Evolutionary conservation across 116 monocot genomes (phyloP).

Genomic region (Thalassia testudinum): DNA sequence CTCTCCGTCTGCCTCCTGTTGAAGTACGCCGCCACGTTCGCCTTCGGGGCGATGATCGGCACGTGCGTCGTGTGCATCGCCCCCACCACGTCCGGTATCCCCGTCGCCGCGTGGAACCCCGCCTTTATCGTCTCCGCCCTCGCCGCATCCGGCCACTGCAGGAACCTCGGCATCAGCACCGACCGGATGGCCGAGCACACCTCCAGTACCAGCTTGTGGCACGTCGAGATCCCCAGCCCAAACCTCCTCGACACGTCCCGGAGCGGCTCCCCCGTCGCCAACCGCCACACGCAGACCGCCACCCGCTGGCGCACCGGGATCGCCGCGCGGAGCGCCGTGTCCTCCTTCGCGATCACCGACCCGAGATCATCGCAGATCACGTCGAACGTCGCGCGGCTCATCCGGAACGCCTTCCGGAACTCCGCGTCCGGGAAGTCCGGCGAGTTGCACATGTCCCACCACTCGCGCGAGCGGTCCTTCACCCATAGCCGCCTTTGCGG

Average conservation of each 20-base stretch:
- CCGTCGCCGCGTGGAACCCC: constrained; percentile 29
- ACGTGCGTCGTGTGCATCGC: constrained; percentile 84
- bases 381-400: constrained; percentile 44
- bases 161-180: constrained; percentile 56
- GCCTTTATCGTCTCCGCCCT: constrained; percentile 9
- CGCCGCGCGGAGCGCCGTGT: constrained; percentile 78
- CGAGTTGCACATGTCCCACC: constrained; percentile 40
- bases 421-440: constrained; percentile 41
- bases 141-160: constrained; percentile 44
- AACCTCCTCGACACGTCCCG: constrained; percentile 63
- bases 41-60: constrained; percentile 74
- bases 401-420: constrained; percentile 19
- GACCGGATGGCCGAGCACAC: constrained; percentile 73
- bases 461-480: constrained; percentile 43
- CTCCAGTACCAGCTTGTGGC: constrained; percentile 85
- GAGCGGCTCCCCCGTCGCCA: constrained; percentile 78
- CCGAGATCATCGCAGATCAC: constrained; percentile 50
- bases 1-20: constrained; percentile 66
- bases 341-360: constrained; percentile 63
- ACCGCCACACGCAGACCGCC: constrained; percentile 67
- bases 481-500: constrained; percentile 40
- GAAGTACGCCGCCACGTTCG: constrained; percentile 56
- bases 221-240: constrained; percentile 85
- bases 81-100: constrained; percentile 60
- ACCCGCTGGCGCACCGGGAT: constrained; percentile 74